Percentiles rank a stretch among this genome's conserved stretches.
Conservation (phyloP, 129 eudicot species). For the Flaveria linearis region DNA sequence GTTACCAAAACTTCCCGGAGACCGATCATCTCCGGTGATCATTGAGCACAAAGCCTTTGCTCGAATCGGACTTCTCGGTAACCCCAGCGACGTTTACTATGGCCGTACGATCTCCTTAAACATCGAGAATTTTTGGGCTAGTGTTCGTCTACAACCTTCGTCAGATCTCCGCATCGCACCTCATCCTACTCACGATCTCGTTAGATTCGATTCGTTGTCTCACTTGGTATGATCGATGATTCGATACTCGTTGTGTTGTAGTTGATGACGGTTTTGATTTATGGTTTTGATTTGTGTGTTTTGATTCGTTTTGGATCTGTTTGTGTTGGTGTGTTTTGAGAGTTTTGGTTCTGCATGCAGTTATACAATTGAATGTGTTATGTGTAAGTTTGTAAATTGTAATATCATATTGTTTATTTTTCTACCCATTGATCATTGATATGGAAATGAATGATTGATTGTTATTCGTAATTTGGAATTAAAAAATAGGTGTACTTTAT, state of each 20-base stretch:
- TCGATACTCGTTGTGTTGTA: constrained; percentile 5
- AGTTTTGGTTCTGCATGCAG: not conserved
- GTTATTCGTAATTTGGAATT: no score
- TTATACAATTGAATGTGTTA: not conserved
- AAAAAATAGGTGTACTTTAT: no score
- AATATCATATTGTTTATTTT: not conserved
- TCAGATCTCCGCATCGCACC: constrained; percentile 62
- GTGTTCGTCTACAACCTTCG: constrained; percentile 73
- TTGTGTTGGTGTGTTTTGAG: not conserved
- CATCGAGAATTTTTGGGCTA: constrained; percentile 81
- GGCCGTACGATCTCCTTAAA: constrained; percentile 78
- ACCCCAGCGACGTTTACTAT: constrained; percentile 85
- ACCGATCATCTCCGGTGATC: constrained; percentile 25
- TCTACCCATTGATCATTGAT: no score
- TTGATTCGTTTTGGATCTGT: not conserved
- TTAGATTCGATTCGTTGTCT: constrained; percentile 62
- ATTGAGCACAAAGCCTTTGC: constrained; percentile 81
- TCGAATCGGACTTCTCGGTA: constrained; percentile 80
- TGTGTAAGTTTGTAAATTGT: not conserved
- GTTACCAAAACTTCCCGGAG: not conserved
- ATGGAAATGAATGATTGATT: no score
- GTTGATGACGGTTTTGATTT: not conserved
- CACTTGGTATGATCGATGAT: constrained; percentile 52
- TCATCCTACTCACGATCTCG: constrained; percentile 84
- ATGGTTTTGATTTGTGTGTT: not conserved